Evolutionary conservation across 106 monocot genomes (phyloP), one percentile per base, ranked within the genome.

Genomic region (Platanthera guangdongensis): DNA sequence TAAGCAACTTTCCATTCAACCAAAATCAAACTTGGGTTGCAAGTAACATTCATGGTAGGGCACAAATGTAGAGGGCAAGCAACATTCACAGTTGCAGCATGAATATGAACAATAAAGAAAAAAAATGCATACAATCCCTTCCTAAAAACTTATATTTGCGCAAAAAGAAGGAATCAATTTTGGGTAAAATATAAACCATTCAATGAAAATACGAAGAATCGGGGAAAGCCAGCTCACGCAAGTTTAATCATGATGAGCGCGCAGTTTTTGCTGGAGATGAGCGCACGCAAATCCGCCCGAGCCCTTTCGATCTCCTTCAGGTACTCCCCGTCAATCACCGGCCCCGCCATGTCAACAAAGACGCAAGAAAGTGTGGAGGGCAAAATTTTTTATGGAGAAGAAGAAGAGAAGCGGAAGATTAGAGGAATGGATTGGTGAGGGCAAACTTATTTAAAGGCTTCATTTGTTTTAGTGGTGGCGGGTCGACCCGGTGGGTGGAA

Each of bases 251-350:
- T 87, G 83, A 85, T 87, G 13, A 85, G 87, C 5, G 93, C 93
- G 77, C 93, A 93, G 82, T 83, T 86, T 84, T 90, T 93, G 90
- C 81, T 83, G 73, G 93, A 78, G 85, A 93, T 93, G 73, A 93
- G 90, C 72, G 86, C 87, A 7, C 90, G 87, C 45, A 93, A 89
- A 80, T 93, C 88, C 63, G 88, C 59, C 49, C 90, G 87, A 4
- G 88, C 93, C 82, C 79, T 88, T 77, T 93, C 93, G 80, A 93
- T 90, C 82, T 90, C 86, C 75, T 88, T 88, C 48, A 90, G 80
- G 81, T 93, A 93, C 74, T 78, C 93, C 1, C 73, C 90, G 62
- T 88, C 88, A 28, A 93, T 86, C 62, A 89, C 83, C 67, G 85
- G 83, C 67, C 76, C 57, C 30, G 82, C 85, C 85, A 83, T 85